Evolutionary conservation across 2,329 filamentous ascomycete species (phyloP).

Genomic region (Xylariaceae sp.): DNA sequence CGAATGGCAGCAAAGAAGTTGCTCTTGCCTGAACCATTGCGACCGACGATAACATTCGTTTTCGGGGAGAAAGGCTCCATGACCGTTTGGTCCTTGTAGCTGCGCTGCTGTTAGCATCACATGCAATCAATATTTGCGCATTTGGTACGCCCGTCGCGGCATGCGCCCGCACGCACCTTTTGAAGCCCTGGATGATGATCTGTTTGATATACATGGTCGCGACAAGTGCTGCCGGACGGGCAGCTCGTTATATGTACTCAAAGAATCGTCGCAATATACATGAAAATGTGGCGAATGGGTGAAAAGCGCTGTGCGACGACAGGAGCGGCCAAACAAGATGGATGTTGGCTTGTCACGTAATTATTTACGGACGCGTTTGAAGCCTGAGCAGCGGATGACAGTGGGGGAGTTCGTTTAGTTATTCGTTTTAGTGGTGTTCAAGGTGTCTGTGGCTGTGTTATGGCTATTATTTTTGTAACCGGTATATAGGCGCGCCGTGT

Average conservation of each 20-base stretch:
- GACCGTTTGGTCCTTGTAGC: slow-evolving; percentile 99
- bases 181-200: slow-evolving; percentile 99
- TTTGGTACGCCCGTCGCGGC: neutral
- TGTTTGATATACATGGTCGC: slow-evolving; percentile 94
- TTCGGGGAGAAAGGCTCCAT: slow-evolving; percentile 97
- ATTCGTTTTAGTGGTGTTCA: neutral
- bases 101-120: slow-evolving; percentile 39
- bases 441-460: neutral
- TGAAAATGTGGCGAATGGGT: slow-evolving; percentile 3
- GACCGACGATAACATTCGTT: slow-evolving; percentile 96
- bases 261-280: slow-evolving; percentile 25
- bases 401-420: slow-evolving; percentile 17
- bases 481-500: neutral
- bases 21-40: slow-evolving; percentile 98
- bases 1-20: slow-evolving; percentile 99
- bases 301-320: slow-evolving; percentile 21
- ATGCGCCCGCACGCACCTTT: slow-evolving; percentile 61
- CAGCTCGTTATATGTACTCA: slow-evolving; percentile 30
- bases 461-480: neutral
- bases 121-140: slow-evolving; percentile 16
- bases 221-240: slow-evolving; percentile 34
- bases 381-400: slow-evolving; percentile 20
- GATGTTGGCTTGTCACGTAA: slow-evolving; percentile 26
- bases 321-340: slow-evolving; percentile 8
- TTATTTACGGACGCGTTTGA: slow-evolving; percentile 29